Evolutionary conservation across 495 filamentous ascomycete species (phyloP).

Genomic region (Hypoxylon crocopeplum): DNA sequence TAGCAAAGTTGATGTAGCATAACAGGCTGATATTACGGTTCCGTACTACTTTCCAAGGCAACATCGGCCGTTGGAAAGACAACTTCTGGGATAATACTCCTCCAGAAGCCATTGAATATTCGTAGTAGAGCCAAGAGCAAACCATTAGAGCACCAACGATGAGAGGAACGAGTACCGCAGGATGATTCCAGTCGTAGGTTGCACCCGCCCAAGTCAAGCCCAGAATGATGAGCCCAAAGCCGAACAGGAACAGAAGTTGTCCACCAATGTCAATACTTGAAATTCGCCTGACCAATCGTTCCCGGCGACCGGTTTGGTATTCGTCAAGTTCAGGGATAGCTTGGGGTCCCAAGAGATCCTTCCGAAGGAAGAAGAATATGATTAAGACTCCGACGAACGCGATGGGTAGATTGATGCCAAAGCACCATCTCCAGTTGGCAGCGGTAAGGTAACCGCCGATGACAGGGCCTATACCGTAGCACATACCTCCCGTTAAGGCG

Average conservation of each 20-base stretch:
- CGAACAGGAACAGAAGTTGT: conserved; percentile 64
- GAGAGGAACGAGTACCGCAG: conserved; percentile 60
- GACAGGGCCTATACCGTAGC: conserved; percentile 62
- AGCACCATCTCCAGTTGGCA: conserved; percentile 65
- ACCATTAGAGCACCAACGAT: conserved; percentile 57
- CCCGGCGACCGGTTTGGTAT: conserved; percentile 8
- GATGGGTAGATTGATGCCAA: conserved; percentile 63
- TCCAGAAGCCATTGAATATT: conserved; percentile 61
- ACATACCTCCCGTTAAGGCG: conserved; percentile 55
- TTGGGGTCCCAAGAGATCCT: conserved; percentile 47
- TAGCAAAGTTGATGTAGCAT: conserved; percentile 59
- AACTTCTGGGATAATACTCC: conserved; percentile 48
- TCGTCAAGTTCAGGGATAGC: conserved; percentile 41
- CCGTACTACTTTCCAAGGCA: conserved; percentile 59
- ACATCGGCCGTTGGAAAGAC: conserved; percentile 60
- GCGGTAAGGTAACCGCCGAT: conserved; percentile 53
- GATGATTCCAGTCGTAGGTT: conserved; percentile 59
- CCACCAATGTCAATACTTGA: conserved; percentile 61
- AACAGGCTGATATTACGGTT: conserved; percentile 60
- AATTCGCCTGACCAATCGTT: conserved; percentile 46
- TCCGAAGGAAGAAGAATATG: conserved; percentile 50
- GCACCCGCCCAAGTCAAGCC: conserved; percentile 66
- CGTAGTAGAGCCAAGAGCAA: conserved; percentile 57
- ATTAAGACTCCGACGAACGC: conserved; percentile 46
- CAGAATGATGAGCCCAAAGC: conserved; percentile 63